phyloP scores from a whole-genome alignment of 1,139 yeast genomes.

The Sugiyamaella castrensis region DNA sequence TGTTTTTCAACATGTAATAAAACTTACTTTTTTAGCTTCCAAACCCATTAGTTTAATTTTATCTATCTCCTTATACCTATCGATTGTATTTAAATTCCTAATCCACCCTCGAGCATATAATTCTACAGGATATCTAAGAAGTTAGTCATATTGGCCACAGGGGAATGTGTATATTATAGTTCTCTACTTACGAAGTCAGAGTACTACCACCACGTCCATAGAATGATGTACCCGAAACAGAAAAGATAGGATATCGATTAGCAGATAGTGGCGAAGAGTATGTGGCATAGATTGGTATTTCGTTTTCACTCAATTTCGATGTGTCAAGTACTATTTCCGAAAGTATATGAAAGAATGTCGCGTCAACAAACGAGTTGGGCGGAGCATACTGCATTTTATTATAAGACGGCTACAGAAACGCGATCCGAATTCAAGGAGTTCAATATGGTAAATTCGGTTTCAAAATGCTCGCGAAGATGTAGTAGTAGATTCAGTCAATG shows the following conservation, averaged over 20 bases:
- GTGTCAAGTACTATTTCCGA: conserved; percentile 65
- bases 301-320: conserved; percentile 56
- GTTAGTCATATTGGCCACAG: background rate
- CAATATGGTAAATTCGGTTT: too few relatives aligned
- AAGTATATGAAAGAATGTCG: conserved; percentile 77
- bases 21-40: conserved; percentile 42
- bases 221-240: conserved; percentile 30
- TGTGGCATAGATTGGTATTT: conserved; percentile 42
- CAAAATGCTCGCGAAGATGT: too few relatives aligned
- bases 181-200: conserved; percentile 13
- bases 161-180: background rate
- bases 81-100: conserved; percentile 74
- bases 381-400: conserved; percentile 45
- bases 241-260: conserved; percentile 23
- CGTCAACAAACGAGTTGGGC: conserved; percentile 71
- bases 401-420: background rate
- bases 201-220: conserved; percentile 6
- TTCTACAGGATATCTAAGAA: conserved; percentile 10
- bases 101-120: conserved; percentile 41
- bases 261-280: conserved; percentile 46
- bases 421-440: too few relatives aligned
- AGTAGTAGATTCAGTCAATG: too few relatives aligned
- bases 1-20: too few relatives aligned
- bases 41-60: conserved; percentile 54
- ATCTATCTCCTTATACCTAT: conserved; percentile 69